A percentile compares a stretch with the other conserved stretches of the same genome.
Evolutionary conservation across 2,329 filamentous ascomycete genomes (phyloP).

Genomic region (Pseudocercospora musae): DNA sequence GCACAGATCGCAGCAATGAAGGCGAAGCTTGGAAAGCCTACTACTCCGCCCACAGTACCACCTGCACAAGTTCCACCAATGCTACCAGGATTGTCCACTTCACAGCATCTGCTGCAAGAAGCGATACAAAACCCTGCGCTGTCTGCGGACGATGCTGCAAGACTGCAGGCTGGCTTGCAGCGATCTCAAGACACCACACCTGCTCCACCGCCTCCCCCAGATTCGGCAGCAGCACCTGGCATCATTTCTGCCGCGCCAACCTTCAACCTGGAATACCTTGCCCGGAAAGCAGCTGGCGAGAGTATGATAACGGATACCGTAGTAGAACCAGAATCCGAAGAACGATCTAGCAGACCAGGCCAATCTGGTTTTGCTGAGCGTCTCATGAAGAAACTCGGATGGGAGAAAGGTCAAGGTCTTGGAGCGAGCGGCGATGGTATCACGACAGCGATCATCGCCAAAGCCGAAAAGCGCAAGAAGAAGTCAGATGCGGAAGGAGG

Average conservation of each 20-base stretch:
- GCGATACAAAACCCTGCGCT: background rate
- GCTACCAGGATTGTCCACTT: background rate
- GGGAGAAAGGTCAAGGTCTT: conserved; percentile 82
- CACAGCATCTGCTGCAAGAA: background rate
- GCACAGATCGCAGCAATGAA: conserved; percentile 27
- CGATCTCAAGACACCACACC: background rate
- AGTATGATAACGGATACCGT: conserved; percentile 45
- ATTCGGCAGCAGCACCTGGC: background rate
- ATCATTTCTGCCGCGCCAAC: conserved; percentile 19
- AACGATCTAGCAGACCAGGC: conserved; percentile 66
- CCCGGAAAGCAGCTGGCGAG: conserved; percentile 9
- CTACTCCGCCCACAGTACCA: background rate
- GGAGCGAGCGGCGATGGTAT: conserved; percentile 82
- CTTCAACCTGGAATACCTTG: conserved; percentile 18
- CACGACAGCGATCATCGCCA: conserved; percentile 73
- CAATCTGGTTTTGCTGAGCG: conserved; percentile 82
- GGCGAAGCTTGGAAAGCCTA: conserved; percentile 21
- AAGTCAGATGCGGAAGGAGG: conserved; percentile 74
- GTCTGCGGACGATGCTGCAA: background rate
- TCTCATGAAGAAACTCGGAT: conserved; percentile 90
- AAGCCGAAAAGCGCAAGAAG: conserved; percentile 83
- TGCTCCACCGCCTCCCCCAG: conserved; percentile 20
- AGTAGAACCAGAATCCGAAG: conserved; percentile 30
- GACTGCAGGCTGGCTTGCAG: background rate
- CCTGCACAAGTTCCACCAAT: conserved; percentile 14